Evolutionary conservation across 345 rosid genomes (phyloP).

Genomic region (Linum tenue): DNA sequence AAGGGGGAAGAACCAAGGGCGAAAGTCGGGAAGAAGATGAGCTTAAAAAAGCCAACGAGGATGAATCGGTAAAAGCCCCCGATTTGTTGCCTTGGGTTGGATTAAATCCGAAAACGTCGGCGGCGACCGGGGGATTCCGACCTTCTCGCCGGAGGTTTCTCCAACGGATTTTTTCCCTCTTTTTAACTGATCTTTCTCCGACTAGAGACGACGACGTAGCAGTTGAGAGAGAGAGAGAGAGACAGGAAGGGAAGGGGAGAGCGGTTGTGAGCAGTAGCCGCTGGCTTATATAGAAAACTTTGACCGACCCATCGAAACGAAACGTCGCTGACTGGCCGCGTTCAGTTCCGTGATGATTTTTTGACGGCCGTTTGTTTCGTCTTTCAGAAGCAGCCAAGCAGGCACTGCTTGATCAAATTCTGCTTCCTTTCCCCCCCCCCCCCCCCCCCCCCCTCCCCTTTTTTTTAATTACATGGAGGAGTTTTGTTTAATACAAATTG

Average conservation of each 20-base stretch:
- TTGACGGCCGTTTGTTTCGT: constrained; percentile 11
- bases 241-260: constrained; percentile 1
- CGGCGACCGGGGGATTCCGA: constrained; percentile 6
- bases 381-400: too few species aligned
- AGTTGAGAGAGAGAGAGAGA: constrained; percentile 3
- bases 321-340: constrained; percentile 15
- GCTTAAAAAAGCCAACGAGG: constrained; percentile 8
- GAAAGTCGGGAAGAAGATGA: constrained; percentile 11
- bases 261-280: constrained; percentile 26
- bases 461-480: too few species aligned
- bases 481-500: too few species aligned
- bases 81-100: constrained; percentile 13
- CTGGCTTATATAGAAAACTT: constrained; percentile 31
- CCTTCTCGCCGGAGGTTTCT: constrained; percentile 32
- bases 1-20: constrained; percentile 36
- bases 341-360: constrained; percentile 5
- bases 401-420: too few species aligned
- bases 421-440: too few species aligned
- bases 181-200: constrained; percentile 18
- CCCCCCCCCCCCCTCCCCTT: too few species aligned
- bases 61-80: constrained; percentile 16
- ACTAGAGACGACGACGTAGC: not conserved
- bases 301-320: constrained; percentile 11
- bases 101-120: not conserved
- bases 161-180: not conserved